Evolutionary conservation across 129 eudicot genomes (phyloP).

Genomic region (Arctium minus): DNA sequence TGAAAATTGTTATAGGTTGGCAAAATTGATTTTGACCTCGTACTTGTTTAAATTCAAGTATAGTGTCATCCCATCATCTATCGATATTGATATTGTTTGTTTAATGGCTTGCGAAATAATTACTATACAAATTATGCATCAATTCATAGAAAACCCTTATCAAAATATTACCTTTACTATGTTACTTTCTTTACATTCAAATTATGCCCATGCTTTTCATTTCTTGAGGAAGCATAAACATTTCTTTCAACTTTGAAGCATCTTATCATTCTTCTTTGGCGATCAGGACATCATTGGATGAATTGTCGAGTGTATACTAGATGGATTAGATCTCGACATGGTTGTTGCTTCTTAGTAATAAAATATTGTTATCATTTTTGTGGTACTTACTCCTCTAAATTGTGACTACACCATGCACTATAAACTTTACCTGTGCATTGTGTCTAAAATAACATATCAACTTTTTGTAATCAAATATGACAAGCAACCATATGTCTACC

Average conservation of each 20-base stretch:
- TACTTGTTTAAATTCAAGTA: background rate
- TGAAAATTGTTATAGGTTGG: background rate
- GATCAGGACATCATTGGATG: background rate
- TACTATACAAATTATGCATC: background rate
- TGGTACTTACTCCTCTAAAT: background rate
- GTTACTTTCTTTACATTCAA: background rate
- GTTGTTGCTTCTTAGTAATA: background rate
- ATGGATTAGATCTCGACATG: background rate
- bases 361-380: background rate
- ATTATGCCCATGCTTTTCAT: no score
- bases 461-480: background rate
- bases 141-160: background rate
- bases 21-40: background rate
- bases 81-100: background rate
- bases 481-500: background rate
- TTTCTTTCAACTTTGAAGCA: background rate
- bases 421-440: background rate
- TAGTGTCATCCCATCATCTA: background rate
- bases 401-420: background rate
- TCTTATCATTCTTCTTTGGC: no score
- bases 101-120: background rate
- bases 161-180: background rate
- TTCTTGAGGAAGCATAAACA: background rate
- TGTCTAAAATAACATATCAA: background rate
- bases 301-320: background rate